phyloP scores from a whole-genome alignment of 202 grass and related monocot genomes.

The Panicum virgatum region DNA sequence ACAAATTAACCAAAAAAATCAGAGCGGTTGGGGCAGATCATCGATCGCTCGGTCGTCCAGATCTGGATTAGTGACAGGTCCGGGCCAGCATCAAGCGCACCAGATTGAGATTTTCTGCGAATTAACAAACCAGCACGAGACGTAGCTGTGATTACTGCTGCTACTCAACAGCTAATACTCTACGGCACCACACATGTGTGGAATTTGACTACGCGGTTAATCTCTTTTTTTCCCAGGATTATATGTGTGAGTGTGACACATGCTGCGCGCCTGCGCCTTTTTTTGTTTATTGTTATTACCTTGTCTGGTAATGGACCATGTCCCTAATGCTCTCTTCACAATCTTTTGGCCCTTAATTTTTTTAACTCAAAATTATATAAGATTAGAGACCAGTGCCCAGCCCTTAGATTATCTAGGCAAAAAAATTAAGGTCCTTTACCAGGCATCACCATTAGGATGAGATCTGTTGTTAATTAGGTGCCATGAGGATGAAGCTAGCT shows the following conservation, averaged over 20 bases:
- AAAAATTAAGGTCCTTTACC: no score
- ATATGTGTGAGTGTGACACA: neutral
- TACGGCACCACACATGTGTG: neutral
- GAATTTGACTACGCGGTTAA: neutral
- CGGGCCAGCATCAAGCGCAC: slow-evolving; percentile 22
- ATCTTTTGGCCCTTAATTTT: no score
- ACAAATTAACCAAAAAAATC: neutral
- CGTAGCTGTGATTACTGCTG: neutral
- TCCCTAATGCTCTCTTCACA: no score
- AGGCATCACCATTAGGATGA: neutral
- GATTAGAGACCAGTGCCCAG: no score
- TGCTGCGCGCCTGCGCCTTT: no score
- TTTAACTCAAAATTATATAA: no score
- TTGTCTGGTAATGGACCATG: neutral
- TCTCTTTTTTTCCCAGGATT: neutral
- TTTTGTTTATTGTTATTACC: neutral
- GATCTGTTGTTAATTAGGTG: slow-evolving; percentile 1
- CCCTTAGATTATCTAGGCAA: no score
- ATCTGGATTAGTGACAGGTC: slow-evolving; percentile 14
- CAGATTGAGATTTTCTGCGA: slow-evolving; percentile 13
- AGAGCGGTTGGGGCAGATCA: slow-evolving; percentile 22
- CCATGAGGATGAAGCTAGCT: neutral
- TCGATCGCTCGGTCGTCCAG: neutral
- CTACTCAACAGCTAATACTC: slow-evolving; percentile 13
- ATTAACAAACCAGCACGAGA: slow-evolving; percentile 2